Evolutionary conservation across 2,329 filamentous ascomycete genomes (phyloP), one percentile per base, ranked within the genome.

Genomic region (Phoma sp.): DNA sequence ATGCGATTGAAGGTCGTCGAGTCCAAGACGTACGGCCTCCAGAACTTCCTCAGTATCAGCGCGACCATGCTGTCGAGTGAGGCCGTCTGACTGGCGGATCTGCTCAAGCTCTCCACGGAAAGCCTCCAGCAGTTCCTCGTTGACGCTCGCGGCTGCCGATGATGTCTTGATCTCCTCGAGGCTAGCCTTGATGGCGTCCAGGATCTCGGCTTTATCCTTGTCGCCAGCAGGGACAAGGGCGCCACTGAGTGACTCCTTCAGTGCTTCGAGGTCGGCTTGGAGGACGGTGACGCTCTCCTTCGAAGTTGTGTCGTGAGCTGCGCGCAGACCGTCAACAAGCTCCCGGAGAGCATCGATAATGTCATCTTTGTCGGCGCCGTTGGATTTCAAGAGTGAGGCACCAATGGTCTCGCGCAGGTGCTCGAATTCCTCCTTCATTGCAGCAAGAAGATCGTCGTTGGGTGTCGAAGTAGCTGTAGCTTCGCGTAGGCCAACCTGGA

Each of bases 261-360:
- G 68, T 6, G 67, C 59, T 42, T 79, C 77, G 1, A 82, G 63
- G 48, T 80, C 77, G 28, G 69, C 71, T 52, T 76, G 76, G 21
- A 81, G 71, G 4, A 74, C 62, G n/a, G 68, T 71, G n/a, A 79
- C 59, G 6, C 72, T 71, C 33, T 77, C 76, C 25, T 76, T 75
- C 10, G 78, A 74, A 20, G 73, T 67, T 12, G 75, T 74, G 43
- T 74, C 73, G 15, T 80, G 75, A 5, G 78, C 74, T 6, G 69
- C 68, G 7, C 74, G 74, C 20, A 81, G 65, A 7, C 74, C 76
- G 18, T 81, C 78, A 15, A 81, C 64, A 4, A 77, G 68, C 54
- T 77, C 75, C 20, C 74, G 86, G 2, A 93, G 78, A 9, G 87
- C 85, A 56, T 89, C 84, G 1, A 96, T 81, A 21, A 93, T 83